These are phyloP conservation scores for Naematelia aurantialba DNA, from an alignment of 768 basidiomycete species.

Conservation along the genomic window DNA sequence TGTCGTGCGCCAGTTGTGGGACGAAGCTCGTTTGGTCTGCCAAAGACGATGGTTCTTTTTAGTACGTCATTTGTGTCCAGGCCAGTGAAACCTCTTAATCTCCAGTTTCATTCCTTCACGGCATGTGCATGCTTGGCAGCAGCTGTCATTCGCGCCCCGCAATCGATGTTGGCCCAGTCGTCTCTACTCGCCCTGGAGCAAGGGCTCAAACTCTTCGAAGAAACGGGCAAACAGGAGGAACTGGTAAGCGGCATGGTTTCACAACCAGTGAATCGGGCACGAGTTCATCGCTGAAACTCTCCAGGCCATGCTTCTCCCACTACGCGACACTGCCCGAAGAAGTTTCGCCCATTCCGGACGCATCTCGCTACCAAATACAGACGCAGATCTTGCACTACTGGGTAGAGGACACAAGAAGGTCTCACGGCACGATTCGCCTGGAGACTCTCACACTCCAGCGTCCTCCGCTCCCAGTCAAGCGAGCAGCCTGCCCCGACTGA, in stretches of 20 bases:
- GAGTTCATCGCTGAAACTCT: too few species aligned
- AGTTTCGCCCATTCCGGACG: too few species aligned
- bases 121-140: conserved; percentile 24
- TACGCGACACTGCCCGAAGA: too few species aligned
- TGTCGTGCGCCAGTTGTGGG: conserved; percentile 1
- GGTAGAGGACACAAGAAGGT: too few species aligned
- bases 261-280: too few species aligned
- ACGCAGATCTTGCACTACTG: too few species aligned
- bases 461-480: too few species aligned
- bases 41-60: conserved; percentile 14
- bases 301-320: too few species aligned
- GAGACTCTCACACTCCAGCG: too few species aligned
- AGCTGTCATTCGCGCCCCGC: conserved; percentile 16
- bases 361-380: too few species aligned
- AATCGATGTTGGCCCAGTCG: conserved; percentile 14
- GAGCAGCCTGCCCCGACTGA: too few species aligned
- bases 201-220: conserved; percentile 16
- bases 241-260: conserved; percentile 10
- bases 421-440: too few species aligned
- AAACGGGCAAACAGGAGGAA: conserved; percentile 12
- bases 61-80: neutral
- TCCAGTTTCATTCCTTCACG: conserved; percentile 16
- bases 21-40: neutral
- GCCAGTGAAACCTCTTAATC: neutral
- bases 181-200: conserved; percentile 15